Evolutionary conservation across 2,329 filamentous ascomycete species (phyloP), one percentile per base, ranked within the genome.

Genomic region (Epichloe typhina): DNA sequence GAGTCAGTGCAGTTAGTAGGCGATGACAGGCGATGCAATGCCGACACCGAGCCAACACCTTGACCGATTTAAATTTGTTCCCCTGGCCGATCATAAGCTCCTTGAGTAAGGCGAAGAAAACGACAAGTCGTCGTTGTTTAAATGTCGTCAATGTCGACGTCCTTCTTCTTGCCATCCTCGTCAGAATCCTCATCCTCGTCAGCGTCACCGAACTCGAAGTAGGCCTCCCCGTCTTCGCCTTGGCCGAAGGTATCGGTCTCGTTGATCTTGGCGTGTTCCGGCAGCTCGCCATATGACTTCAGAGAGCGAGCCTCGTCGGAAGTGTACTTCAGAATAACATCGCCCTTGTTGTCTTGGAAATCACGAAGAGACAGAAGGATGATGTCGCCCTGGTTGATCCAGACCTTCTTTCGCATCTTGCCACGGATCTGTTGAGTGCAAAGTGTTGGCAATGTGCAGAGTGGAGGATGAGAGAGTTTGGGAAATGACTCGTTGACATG

Each of bases 381-480:
- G 68, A 95, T 95, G 69, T 95, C 88, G 66, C 89, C 89, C 75
- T 95, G 89, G 79, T 95, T 96, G 79, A 96, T 96, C 89, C 89
- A 96, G 71, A 97, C 93, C 81, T 98, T 98, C 81, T 98, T 98
- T 64, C 93, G 84, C 64, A 98, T 86, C 74, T 98, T 97, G 73
- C 91, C 91, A 57, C 91, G 88, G 48, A 69, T 69, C 67, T 69
- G 45, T 7, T 35, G 33, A 15, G 35, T 33, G 17, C 13, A n/a
- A 19, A 26, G 5, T 12, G 21, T 33, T 39, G 8, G 17, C 35
- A 17, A 9, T 46, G 35, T 15, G n/a, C n/a, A 35, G 26, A 1
- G 26, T 8, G 26, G 26, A 26, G 26, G 26, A 26, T 26, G 26
- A 26, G 26, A 8, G 26, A n/a, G n/a, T n/a, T 8, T 9, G 4